Base-by-base conservation (phyloP, 306 rosid genomes). In the Fragaria iinumae region DNA sequence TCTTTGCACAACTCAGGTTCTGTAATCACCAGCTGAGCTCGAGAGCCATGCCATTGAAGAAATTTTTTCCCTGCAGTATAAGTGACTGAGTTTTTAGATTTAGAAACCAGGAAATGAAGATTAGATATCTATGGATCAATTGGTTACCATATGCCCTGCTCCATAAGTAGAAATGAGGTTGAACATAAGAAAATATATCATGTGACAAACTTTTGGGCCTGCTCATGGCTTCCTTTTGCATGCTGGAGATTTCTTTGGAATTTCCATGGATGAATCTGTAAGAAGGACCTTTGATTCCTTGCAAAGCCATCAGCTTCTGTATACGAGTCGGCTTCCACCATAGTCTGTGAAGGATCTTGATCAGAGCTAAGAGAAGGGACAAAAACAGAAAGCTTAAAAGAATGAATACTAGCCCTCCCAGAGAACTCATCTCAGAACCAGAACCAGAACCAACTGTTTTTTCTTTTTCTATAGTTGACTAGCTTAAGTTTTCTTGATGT, bases 291-390 rank as follows among this genome's bases (percentile, higher is more conserved):
- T 34, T 49, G 65, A 74, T 60, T 57, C 83, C 83, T 57, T 80
- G 80, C 57, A 27, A 41, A 57, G 17, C 23, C 83, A 80, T 44
- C 44, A 16, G 2, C 45, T 77, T 14, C 21, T 72, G 59, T 14
- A 79, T 48, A 11, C 44, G 72, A 23, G 6, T 84, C 18, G 85
- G 85, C 12, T 45, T 72, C 85, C 83, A 84, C 88, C 88, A 84
- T 63, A 71, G 53, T 62, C 72, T 80, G 29, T 9, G 68, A 34
- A 83, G 8, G 38, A 47, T 18, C 67, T 47, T 57, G 56, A 77
- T 25, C 23, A 67, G 29, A 60, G 48, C 69, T 18, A 77, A 49
- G 45, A 32, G 57, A 45, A 76, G 34, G 48, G 18, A n/a, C 63
- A 48, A 13, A 36, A 32, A 36, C 13, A 48, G 63, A 50, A 49